These are phyloP conservation scores for Pseudocercospora eumusae DNA, from an alignment of 2,329 filamentous ascomycete genomes.

Conservation along the genomic window DNA sequence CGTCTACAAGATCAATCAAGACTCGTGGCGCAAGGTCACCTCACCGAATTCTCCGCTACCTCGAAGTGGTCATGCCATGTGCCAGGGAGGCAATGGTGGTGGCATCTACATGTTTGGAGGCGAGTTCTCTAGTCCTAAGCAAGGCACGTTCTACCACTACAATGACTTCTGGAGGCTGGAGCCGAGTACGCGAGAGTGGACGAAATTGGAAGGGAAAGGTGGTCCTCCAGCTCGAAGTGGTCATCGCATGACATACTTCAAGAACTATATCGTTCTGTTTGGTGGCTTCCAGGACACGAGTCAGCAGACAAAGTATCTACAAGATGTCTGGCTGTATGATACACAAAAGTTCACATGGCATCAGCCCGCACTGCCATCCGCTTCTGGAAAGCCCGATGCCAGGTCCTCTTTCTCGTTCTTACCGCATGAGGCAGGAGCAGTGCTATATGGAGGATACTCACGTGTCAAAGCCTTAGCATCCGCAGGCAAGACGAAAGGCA, in stretches of 20 bases:
- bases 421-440: conserved; percentile 85
- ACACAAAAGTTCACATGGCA: conserved; percentile 84
- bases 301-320: conserved; percentile 89
- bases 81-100: conserved; percentile 79
- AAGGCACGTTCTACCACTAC: conserved; percentile 98
- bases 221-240: conserved; percentile 83
- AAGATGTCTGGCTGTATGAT: conserved; percentile 95
- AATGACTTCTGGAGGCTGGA: conserved; percentile 97
- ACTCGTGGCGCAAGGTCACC: conserved; percentile 88
- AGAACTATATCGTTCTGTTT: conserved; percentile 94
- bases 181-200: conserved; percentile 83
- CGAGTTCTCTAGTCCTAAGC: conserved; percentile 94
- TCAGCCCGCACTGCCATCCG: conserved; percentile 70
- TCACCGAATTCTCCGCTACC: conserved; percentile 90
- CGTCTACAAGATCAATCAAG: conserved; percentile 73
- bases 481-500: conserved; percentile 64
- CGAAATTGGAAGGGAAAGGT: conserved; percentile 77
- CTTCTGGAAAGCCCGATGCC: conserved; percentile 78
- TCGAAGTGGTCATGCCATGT: conserved; percentile 92
- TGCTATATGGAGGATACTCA: conserved; percentile 91
- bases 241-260: conserved; percentile 81
- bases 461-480: conserved; percentile 69
- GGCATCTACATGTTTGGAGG: conserved; percentile 92
- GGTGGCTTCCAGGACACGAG: conserved; percentile 97
- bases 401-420: conserved; percentile 89